Conservation (phyloP, 139 green algal genomes). For the Chlamydomonas eustigma region DNA sequence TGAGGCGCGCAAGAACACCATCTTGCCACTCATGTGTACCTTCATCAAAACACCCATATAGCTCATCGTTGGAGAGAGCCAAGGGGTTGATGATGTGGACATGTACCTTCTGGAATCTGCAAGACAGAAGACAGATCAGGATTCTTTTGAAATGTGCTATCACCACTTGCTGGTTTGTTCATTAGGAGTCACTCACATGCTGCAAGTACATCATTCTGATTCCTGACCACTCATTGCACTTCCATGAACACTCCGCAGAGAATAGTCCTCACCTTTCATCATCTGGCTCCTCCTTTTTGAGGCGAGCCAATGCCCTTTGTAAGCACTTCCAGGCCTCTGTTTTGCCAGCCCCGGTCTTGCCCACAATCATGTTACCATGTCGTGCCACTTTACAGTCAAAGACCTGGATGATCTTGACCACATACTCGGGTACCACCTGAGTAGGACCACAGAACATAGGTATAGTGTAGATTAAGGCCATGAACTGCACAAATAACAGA, state of each 20-base stretch:
- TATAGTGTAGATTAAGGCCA: no score
- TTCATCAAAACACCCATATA: conserved; percentile 77
- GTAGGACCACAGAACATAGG: no score
- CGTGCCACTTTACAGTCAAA: conserved; percentile 87
- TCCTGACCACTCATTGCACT: no score
- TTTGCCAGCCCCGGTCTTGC: conserved; percentile 80
- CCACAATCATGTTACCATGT: conserved; percentile 92
- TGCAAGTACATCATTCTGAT: no score
- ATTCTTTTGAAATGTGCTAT: no score
- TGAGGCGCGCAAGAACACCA: conserved; percentile 68
- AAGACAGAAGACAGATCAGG: no score
- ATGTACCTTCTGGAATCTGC: conserved; percentile 49
- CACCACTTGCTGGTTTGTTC: no score
- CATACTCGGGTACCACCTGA: conserved; percentile 72
- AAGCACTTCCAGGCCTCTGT: conserved; percentile 74
- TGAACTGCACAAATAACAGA: neutral
- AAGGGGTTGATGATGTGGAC: conserved; percentile 83
- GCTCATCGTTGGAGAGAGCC: conserved; percentile 75
- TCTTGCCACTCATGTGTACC: conserved; percentile 72
- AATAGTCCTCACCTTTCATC: conserved; percentile 48
- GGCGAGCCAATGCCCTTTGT: conserved; percentile 51
- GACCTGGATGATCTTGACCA: conserved; percentile 87
- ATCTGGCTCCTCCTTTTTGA: conserved; percentile 59
- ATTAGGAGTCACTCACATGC: no score
- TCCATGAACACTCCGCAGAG: no score